Evolutionary conservation across 768 basidiomycete species (phyloP).

Genomic region (Macrocybe gigantea): DNA sequence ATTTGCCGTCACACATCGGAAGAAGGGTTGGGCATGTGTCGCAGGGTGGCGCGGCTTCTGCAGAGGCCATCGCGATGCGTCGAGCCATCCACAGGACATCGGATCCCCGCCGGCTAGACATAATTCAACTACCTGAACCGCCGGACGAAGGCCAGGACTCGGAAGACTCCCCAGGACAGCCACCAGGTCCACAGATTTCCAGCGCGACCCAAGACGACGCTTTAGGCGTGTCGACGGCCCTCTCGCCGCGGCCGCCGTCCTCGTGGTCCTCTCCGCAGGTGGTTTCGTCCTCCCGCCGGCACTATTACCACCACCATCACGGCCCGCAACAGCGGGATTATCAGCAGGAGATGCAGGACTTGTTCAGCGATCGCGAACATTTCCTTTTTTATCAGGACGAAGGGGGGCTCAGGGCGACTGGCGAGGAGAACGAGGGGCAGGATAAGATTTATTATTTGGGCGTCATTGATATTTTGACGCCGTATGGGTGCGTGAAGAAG

Average conservation of each 20-base stretch:
- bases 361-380: constrained; percentile 59
- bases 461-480: constrained; percentile 95
- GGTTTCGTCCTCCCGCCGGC: background rate
- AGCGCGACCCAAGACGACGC: background rate
- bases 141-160: constrained; percentile 3
- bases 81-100: constrained; percentile 74
- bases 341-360: constrained; percentile 54
- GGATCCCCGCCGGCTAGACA: constrained; percentile 65
- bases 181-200: background rate
- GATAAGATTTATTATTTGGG: constrained; percentile 91
- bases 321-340: background rate
- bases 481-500: constrained; percentile 73
- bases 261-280: background rate
- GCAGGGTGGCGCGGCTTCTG: constrained; percentile 39
- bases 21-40: too few relatives aligned
- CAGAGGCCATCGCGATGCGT: constrained; percentile 80
- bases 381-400: constrained; percentile 98
- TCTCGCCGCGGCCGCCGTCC: constrained; percentile 1
- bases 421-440: constrained; percentile 70
- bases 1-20: constrained; percentile 37
- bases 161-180: constrained; percentile 7
- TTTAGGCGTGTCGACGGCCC: background rate
- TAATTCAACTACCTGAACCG: constrained; percentile 9
- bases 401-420: constrained; percentile 85
- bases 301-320: constrained; percentile 1